A percentile compares a stretch with the other conserved stretches of the same genome.
phyloP scores from a whole-genome alignment of 257 asterid species.

The Plantago major region DNA sequence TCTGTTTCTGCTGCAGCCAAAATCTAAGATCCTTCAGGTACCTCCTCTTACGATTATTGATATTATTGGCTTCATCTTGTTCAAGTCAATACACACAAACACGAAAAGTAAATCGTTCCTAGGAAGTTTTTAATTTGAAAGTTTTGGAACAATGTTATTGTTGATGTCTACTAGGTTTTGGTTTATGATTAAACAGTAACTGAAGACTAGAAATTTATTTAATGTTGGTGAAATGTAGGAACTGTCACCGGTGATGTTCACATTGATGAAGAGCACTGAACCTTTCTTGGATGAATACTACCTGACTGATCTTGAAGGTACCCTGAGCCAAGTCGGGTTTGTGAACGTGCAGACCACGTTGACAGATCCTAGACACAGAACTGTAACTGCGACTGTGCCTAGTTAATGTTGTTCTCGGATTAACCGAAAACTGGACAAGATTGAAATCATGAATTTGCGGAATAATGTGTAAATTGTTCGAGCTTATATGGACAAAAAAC shows the following conservation, averaged over 20 bases:
- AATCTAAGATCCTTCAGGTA: constrained; percentile 96
- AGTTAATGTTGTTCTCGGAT: constrained; percentile 16
- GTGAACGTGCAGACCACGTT: constrained; percentile 46
- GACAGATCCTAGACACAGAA: constrained; percentile 89
- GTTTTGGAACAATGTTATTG: not conserved
- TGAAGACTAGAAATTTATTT: not conserved
- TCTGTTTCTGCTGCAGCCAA: constrained; percentile 61
- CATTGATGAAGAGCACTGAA: constrained; percentile 93
- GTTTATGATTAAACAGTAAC: no score
- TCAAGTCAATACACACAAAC: no score
- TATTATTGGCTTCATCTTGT: not conserved
- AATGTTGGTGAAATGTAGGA: constrained; percentile 38
- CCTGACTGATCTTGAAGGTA: constrained; percentile 71
- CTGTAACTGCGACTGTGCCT: constrained; percentile 80
- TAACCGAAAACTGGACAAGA: no score
- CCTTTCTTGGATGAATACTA: constrained; percentile 90
- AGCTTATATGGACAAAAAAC: no score
- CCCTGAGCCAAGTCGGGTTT: constrained; percentile 50
- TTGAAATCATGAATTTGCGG: no score
- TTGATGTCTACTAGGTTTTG: no score
- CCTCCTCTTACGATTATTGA: not conserved
- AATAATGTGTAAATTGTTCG: no score
- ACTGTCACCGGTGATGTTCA: constrained; percentile 78
- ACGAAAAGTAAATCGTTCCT: no score
- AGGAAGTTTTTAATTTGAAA: no score